Conservation (phyloP, 208 protist species). For the Leptomonas pyrrhocoris region DNA sequence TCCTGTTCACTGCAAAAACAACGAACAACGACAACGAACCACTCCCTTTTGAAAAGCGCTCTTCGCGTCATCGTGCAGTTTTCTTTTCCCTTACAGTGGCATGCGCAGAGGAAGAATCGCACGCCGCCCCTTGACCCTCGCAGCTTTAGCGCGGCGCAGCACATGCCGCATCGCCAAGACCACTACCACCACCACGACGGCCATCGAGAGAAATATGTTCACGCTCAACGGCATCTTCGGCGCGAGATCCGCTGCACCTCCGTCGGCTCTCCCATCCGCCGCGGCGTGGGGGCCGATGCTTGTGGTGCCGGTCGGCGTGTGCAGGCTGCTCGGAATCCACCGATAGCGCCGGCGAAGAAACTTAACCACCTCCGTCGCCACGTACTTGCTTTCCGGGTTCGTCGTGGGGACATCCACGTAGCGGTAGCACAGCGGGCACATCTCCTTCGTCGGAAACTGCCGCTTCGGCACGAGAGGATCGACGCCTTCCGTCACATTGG, state of each 20-base stretch:
- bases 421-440: conserved; percentile 45
- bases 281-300: neutral
- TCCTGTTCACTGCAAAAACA: too few species aligned
- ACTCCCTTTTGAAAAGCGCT: too few species aligned
- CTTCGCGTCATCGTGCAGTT: too few species aligned
- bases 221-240: conserved; percentile 17
- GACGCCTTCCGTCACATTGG: conserved; percentile 20
- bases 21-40: neutral
- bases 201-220: conserved; percentile 34
- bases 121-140: conserved; percentile 6
- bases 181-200: conserved; percentile 26
- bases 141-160: conserved; percentile 10
- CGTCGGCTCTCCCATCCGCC: neutral
- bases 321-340: conserved; percentile 41
- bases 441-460: conserved; percentile 37
- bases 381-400: conserved; percentile 2
- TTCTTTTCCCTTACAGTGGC: conserved; percentile 1
- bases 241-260: conserved; percentile 6
- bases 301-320: neutral
- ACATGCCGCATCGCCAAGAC: conserved; percentile 28
- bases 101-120: conserved; percentile 26
- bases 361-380: conserved; percentile 14
- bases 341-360: conserved; percentile 39
- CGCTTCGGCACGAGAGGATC: conserved; percentile 75
- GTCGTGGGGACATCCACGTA: neutral